Conservation (phyloP, 371 early-diverging fungal species). For the Lichtheimia corymbifera region DNA sequence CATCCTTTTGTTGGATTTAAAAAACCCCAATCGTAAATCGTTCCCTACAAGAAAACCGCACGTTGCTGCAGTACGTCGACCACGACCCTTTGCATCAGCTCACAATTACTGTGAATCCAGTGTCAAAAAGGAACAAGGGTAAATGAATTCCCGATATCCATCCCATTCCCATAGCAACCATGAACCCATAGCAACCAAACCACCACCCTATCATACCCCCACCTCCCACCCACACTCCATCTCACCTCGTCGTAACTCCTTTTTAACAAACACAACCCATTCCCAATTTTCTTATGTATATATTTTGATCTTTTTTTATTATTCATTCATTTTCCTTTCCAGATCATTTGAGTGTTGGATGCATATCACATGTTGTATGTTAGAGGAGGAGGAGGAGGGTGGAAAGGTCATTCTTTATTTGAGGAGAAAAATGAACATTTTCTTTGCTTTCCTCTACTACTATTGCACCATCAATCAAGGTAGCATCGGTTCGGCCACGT, state of each 20-base stretch:
- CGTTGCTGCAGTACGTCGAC: slow-evolving; percentile 37
- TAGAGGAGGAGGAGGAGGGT: too few species aligned
- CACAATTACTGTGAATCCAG: slow-evolving; percentile 24
- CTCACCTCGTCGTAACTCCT: neutral
- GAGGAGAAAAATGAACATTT: too few species aligned
- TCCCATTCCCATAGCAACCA: neutral
- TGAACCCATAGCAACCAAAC: neutral
- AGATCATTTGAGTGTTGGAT: too few species aligned
- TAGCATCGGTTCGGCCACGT: too few species aligned
- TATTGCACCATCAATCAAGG: too few species aligned
- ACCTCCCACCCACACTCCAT: neutral
- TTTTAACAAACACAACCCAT: too few species aligned
- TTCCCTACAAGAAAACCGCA: slow-evolving; percentile 33
- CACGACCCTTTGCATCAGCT: slow-evolving; percentile 43
- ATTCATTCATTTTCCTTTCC: neutral
- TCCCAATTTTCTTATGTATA: too few species aligned
- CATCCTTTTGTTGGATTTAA: slow-evolving; percentile 42
- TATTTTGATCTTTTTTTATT: neutral
- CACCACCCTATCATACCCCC: neutral
- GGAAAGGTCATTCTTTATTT: too few species aligned
- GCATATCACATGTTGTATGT: too few species aligned
- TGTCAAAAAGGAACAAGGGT: slow-evolving; percentile 23
- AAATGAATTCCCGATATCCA: neutral
- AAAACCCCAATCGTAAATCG: slow-evolving; percentile 34
- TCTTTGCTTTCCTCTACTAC: too few species aligned